Conservation (phyloP, 2,329 filamentous ascomycete genomes). For the Fusarium beomiforme region DNA sequence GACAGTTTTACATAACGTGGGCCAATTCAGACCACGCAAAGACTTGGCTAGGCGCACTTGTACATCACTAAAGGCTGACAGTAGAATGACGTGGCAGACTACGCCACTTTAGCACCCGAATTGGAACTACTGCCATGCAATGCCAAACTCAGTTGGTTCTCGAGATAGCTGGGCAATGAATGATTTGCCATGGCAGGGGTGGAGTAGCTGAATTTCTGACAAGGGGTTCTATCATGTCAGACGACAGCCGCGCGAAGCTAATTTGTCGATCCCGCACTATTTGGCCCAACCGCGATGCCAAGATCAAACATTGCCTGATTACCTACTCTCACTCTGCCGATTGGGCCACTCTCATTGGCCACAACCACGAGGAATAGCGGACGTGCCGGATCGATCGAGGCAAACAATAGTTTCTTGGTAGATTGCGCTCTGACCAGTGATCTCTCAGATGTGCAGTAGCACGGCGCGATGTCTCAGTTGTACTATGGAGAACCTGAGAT, state of each 20-base stretch:
- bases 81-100: background rate
- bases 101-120: background rate
- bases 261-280: background rate
- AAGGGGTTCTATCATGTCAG: background rate
- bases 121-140: background rate
- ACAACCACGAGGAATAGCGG: background rate
- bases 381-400: slow-evolving; percentile 1
- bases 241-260: background rate
- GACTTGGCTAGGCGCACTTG: background rate
- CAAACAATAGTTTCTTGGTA: background rate
- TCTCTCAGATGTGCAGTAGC: background rate
- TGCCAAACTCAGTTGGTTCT: background rate
- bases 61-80: background rate
- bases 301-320: background rate
- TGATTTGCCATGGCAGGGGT: background rate
- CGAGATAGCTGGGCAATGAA: background rate
- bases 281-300: background rate
- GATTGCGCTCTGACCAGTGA: background rate
- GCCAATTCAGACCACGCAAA: background rate
- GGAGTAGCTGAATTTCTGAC: slow-evolving; percentile 2
- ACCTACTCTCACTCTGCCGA: background rate
- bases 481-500: background rate
- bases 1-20: background rate
- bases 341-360: background rate
- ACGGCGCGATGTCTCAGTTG: slow-evolving; percentile 5